Evolutionary conservation across 2,329 filamentous ascomycete species (phyloP).

Genomic region (Pseudophaeomoniella oleicola): DNA sequence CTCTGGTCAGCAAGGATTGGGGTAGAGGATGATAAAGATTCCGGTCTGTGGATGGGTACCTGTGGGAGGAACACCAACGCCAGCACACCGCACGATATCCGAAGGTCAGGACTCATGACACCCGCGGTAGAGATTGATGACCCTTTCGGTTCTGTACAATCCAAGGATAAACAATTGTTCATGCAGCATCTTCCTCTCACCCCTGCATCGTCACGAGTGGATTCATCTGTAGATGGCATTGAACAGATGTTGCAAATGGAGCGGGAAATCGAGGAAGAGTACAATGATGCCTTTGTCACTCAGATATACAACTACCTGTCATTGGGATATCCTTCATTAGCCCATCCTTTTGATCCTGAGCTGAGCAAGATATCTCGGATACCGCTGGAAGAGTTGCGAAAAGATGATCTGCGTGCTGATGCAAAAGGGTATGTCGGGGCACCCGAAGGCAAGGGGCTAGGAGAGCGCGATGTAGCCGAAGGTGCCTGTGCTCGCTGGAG

Average conservation of each 20-base stretch:
- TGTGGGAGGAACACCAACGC: conserved; percentile 16
- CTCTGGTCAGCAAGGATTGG: conserved; percentile 66
- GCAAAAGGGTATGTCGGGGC: conserved; percentile 60
- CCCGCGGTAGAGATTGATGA: conserved; percentile 11
- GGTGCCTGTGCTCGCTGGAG: conserved; percentile 60
- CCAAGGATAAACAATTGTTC: conserved; percentile 1
- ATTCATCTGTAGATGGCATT: conserved; percentile 2
- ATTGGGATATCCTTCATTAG: conserved; percentile 77
- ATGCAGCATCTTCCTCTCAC: conserved; percentile 4
- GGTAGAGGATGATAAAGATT: conserved; percentile 19
- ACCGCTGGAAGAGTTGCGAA: conserved; percentile 50
- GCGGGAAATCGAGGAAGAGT: conserved; percentile 46
- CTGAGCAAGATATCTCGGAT: conserved; percentile 67
- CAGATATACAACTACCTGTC: conserved; percentile 97
- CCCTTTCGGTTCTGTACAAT: background rate
- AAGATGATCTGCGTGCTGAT: conserved; percentile 51
- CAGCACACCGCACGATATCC: conserved; percentile 5
- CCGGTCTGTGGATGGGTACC: conserved; percentile 35
- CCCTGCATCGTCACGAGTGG: conserved; percentile 4
- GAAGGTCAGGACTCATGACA: conserved; percentile 13
- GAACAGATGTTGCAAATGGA: conserved; percentile 13
- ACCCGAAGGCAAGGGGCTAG: conserved; percentile 14
- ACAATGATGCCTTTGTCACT: conserved; percentile 72
- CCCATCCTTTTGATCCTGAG: conserved; percentile 70
- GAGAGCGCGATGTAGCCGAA: conserved; percentile 20